Conservation (phyloP, 148 eudicot genomes). For the Rhododendron henanense region DNA sequence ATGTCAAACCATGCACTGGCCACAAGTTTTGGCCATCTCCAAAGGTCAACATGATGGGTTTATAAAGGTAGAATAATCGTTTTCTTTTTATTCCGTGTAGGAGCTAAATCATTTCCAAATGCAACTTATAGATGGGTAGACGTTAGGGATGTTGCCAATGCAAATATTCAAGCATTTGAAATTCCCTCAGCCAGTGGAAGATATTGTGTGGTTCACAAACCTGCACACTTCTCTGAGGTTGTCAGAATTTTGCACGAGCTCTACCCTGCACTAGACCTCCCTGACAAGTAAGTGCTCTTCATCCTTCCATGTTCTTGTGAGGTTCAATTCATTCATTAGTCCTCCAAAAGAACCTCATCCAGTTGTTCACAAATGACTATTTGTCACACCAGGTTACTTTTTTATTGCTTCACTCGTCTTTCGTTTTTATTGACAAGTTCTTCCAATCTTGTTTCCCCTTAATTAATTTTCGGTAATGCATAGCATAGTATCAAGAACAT, state of each 20-base stretch:
- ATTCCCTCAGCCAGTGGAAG: slow-evolving; percentile 37
- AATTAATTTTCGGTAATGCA: no score
- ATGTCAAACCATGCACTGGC: not conserved
- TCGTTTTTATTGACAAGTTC: not conserved
- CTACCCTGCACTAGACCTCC: slow-evolving; percentile 30
- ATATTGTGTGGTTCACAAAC: slow-evolving; percentile 30
- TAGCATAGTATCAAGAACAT: not conserved
- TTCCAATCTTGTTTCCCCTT: not conserved
- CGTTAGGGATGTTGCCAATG: not conserved
- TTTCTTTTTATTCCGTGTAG: not conserved
- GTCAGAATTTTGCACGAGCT: slow-evolving; percentile 23
- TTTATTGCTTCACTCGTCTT: not conserved
- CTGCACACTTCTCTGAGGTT: slow-evolving; percentile 18
- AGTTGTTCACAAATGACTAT: not conserved
- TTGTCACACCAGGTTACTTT: not conserved
- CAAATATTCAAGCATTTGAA: not conserved
- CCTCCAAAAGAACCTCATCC: not conserved
- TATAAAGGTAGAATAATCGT: not conserved
- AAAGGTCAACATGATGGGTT: not conserved
- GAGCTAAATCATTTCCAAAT: not conserved
- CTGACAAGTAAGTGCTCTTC: slow-evolving; percentile 26
- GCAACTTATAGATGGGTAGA: not conserved
- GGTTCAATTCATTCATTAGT: not conserved
- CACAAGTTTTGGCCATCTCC: not conserved
- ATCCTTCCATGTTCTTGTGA: not conserved